A percentile compares a stretch with the other conserved stretches of the same genome.
phyloP scores from a whole-genome alignment of 2,329 filamentous ascomycete genomes.

The Aspergillus ruber region DNA sequence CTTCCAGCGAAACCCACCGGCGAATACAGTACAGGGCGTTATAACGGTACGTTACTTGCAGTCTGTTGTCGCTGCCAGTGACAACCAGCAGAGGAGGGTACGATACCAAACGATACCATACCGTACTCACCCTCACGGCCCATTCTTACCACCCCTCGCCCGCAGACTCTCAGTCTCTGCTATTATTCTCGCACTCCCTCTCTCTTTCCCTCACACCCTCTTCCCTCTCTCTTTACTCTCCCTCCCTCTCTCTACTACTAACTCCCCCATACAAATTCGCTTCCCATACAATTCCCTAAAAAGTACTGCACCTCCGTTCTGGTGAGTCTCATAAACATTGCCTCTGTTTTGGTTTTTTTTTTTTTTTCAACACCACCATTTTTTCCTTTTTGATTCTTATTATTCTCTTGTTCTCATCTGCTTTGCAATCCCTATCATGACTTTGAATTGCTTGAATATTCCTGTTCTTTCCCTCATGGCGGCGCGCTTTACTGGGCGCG shows the following conservation, averaged over 20 bases:
- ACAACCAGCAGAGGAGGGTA: constrained; percentile 12
- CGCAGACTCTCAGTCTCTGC: constrained; percentile 17
- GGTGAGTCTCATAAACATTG: constrained; percentile 30
- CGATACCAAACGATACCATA: constrained; percentile 13
- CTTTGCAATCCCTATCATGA: constrained; percentile 8
- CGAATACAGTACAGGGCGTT: constrained; percentile 12
- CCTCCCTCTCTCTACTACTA: constrained; percentile 22
- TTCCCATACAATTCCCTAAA: constrained; percentile 32
- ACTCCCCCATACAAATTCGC: constrained; percentile 24
- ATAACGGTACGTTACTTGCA: constrained; percentile 17
- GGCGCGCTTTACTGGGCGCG: constrained; percentile 19
- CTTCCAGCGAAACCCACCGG: constrained; percentile 2
- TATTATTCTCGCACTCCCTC: constrained; percentile 30
- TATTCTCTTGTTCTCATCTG: constrained; percentile 7
- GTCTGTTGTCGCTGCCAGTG: constrained; percentile 17
- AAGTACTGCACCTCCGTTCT: constrained; percentile 32
- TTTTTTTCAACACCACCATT: constrained; percentile 22
- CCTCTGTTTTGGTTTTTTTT: constrained; percentile 12
- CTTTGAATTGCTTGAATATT: constrained; percentile 9
- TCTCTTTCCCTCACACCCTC: constrained; percentile 24
- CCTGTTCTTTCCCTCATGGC: constrained; percentile 17
- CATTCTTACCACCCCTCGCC: constrained; percentile 17
- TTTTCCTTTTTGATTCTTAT: constrained; percentile 16
- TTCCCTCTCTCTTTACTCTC: constrained; percentile 22
- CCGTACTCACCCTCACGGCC: constrained; percentile 12